Evolutionary conservation across 1,139 yeast species (phyloP).

Genomic region (Suhomyces panamericanus): DNA sequence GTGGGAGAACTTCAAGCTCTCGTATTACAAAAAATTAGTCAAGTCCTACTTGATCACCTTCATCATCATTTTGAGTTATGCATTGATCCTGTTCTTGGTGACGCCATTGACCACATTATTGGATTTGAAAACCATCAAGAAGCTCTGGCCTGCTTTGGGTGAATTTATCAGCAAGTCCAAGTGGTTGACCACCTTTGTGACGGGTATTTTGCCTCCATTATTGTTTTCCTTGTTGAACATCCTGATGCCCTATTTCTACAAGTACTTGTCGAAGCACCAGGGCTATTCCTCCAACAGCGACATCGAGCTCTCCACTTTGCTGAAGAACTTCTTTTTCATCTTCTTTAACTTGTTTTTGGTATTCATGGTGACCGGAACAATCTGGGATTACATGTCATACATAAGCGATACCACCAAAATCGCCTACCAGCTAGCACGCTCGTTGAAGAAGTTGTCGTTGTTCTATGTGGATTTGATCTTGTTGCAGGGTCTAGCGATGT

Average conservation of each 20-base stretch:
- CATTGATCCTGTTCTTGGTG: conserved; percentile 67
- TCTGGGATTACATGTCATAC: conserved; percentile 62
- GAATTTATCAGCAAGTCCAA: conserved; percentile 55
- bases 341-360: conserved; percentile 83
- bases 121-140: conserved; percentile 67
- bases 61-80: conserved; percentile 60
- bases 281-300: conserved; percentile 81
- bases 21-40: conserved; percentile 52
- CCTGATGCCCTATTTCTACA: conserved; percentile 72
- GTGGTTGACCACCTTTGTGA: conserved; percentile 71
- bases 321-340: conserved; percentile 80
- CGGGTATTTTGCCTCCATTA: conserved; percentile 52
- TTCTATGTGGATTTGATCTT: conserved; percentile 82
- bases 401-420: conserved; percentile 73
- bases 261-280: conserved; percentile 65
- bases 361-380: conserved; percentile 79
- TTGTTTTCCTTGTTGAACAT: conserved; percentile 70
- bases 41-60: conserved; percentile 63
- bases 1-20: conserved; percentile 70
- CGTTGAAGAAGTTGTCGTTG: conserved; percentile 66
- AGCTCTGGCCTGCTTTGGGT: conserved; percentile 74
- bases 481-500: conserved; percentile 82
- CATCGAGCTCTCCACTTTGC: conserved; percentile 72
- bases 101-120: conserved; percentile 72
- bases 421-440: conserved; percentile 74